Conservation (phyloP, 2,329 filamentous ascomycete genomes). For the Fusarium sp. region DNA sequence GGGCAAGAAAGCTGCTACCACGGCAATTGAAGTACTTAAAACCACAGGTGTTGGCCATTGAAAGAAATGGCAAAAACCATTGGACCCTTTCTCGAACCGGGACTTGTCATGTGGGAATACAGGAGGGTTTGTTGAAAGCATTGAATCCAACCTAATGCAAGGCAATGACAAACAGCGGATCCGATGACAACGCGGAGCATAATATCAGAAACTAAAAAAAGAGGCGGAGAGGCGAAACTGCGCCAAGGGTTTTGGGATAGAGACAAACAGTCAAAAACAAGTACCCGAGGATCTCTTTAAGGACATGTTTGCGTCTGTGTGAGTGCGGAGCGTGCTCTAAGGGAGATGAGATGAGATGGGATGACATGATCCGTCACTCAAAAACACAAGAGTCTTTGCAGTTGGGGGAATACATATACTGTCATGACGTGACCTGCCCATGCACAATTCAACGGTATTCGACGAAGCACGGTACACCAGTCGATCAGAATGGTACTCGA, state of each 20-base stretch:
- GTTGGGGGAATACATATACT: background rate
- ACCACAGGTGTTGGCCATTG: background rate
- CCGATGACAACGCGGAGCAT: constrained; percentile 6
- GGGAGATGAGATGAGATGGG: constrained; percentile 33
- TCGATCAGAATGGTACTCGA: constrained; percentile 16
- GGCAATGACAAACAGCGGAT: constrained; percentile 26
- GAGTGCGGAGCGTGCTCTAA: constrained; percentile 31
- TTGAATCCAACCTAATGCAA: constrained; percentile 10
- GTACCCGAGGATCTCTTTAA: constrained; percentile 14
- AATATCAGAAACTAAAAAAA: background rate
- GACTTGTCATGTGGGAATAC: constrained; percentile 19
- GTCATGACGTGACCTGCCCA: constrained; percentile 3
- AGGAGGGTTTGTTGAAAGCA: background rate
- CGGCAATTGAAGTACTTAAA: background rate
- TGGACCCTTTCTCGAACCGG: constrained; percentile 1
- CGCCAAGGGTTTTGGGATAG: constrained; percentile 1
- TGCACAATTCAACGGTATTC: constrained; percentile 33
- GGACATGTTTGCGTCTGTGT: constrained; percentile 42
- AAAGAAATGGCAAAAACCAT: background rate
- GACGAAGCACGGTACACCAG: constrained; percentile 19
- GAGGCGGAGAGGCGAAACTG: constrained; percentile 2
- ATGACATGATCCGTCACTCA: constrained; percentile 33
- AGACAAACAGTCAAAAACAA: constrained; percentile 29
- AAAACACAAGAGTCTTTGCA: constrained; percentile 19
- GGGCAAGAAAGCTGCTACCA: background rate